Conservation (phyloP, 2,329 filamentous ascomycete species). For the Pseudocercospora pini-densiflorae region DNA sequence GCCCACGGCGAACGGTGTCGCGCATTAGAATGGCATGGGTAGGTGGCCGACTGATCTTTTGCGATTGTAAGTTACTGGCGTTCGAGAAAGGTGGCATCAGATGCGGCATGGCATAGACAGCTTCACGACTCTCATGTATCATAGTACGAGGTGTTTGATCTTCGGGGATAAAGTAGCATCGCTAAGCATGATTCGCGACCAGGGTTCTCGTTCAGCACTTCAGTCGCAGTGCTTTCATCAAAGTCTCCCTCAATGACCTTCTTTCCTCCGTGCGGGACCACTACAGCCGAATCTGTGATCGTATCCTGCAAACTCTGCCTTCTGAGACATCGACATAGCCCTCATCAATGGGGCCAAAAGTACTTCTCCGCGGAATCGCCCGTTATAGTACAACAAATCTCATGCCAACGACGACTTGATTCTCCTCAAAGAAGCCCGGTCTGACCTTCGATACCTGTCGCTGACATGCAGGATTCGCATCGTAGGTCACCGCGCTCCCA, state of each 20-base stretch:
- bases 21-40: not conserved
- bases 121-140: not conserved
- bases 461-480: constrained; percentile 34
- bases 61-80: not conserved
- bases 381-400: constrained; percentile 45
- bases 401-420: constrained; percentile 47
- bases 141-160: not conserved
- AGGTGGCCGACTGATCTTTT: no score
- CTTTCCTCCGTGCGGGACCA: not conserved
- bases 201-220: not conserved
- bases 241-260: no score
- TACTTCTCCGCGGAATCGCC: no score
- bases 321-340: not conserved
- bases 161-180: not conserved
- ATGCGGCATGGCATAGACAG: not conserved
- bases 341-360: no score
- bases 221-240: not conserved
- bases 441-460: constrained; percentile 47
- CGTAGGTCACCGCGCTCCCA: constrained; percentile 32
- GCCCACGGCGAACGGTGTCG: not conserved
- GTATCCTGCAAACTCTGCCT: no score
- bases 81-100: not conserved
- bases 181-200: not conserved
- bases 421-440: constrained; percentile 47
- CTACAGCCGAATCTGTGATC: not conserved